phyloP scores from a whole-genome alignment of 306 rosid genomes.

The Datisca glomerata region DNA sequence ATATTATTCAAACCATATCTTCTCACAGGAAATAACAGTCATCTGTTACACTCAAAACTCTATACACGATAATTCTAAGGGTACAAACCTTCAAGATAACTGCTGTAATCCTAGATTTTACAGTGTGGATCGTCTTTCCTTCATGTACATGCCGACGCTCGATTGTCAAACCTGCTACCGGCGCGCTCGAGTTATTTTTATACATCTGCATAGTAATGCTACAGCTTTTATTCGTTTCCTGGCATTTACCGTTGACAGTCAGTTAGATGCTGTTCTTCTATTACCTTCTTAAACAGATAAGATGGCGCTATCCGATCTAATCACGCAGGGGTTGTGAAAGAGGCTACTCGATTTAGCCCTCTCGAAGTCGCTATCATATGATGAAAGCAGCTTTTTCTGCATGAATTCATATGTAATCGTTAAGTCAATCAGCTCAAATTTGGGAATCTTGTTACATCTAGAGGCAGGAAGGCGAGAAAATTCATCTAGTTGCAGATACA shows the following conservation, averaged over 20 bases:
- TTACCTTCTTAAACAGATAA: slow-evolving; percentile 34
- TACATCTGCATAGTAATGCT: no score
- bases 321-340: slow-evolving; percentile 15
- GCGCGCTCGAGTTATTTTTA: no score
- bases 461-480: no score
- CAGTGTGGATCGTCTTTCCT: slow-evolving; percentile 1
- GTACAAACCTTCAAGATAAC: slow-evolving; percentile 17
- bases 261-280: slow-evolving; percentile 8
- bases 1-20: no score
- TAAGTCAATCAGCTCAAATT: neutral
- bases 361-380: slow-evolving; percentile 28
- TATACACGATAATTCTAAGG: slow-evolving; percentile 41
- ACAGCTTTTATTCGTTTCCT: no score
- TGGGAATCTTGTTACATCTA: neutral
- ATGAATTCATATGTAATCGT: neutral
- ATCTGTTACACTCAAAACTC: slow-evolving; percentile 15
- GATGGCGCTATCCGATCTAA: slow-evolving; percentile 39
- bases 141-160: slow-evolving; percentile 3
- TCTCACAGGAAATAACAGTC: no score
- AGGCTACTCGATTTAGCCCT: slow-evolving; percentile 24
- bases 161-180: no score
- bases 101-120: neutral
- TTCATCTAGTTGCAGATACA: no score
- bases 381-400: slow-evolving; percentile 59
- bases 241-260: no score